These are phyloP conservation scores for Solanum sejunctum DNA, from an alignment of 257 asterid genomes.

Conservation along the genomic window DNA sequence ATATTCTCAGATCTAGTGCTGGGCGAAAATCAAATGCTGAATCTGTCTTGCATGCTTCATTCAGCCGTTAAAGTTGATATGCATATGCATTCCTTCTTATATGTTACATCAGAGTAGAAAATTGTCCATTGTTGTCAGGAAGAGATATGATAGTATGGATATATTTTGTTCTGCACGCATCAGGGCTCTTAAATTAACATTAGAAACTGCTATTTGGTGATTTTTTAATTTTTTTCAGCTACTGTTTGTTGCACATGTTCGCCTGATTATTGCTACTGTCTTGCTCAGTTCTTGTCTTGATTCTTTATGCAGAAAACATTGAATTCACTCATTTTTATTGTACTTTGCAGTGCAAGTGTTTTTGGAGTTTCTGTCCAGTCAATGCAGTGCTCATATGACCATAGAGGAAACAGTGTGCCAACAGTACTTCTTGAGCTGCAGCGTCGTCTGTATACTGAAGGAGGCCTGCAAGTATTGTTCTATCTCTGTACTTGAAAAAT, in stretches of 20 bases:
- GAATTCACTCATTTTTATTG: neutral
- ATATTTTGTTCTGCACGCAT: neutral
- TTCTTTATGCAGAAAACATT: neutral
- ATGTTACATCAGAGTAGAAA: neutral
- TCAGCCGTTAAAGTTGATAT: neutral
- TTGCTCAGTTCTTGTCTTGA: neutral
- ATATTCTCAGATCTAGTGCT: neutral
- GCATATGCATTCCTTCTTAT: neutral
- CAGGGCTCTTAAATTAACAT: neutral
- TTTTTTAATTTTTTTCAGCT: neutral
- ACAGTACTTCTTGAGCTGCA: constrained; percentile 75
- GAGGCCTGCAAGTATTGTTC: constrained; percentile 56
- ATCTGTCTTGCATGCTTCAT: neutral
- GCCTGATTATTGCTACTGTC: neutral
- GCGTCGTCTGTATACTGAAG: constrained; percentile 47
- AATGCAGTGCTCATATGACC: constrained; percentile 73
- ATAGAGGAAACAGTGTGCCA: constrained; percentile 74
- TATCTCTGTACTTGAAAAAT: neutral
- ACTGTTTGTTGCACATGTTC: neutral
- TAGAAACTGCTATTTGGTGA: neutral
- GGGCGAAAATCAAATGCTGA: neutral
- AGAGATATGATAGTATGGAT: neutral
- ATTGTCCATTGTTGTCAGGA: neutral
- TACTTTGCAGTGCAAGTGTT: constrained; percentile 46
- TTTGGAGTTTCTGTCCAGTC: constrained; percentile 87